Base-by-base conservation (phyloP, 2,329 filamentous ascomycete genomes). In the Fusarium veterinarium region DNA sequence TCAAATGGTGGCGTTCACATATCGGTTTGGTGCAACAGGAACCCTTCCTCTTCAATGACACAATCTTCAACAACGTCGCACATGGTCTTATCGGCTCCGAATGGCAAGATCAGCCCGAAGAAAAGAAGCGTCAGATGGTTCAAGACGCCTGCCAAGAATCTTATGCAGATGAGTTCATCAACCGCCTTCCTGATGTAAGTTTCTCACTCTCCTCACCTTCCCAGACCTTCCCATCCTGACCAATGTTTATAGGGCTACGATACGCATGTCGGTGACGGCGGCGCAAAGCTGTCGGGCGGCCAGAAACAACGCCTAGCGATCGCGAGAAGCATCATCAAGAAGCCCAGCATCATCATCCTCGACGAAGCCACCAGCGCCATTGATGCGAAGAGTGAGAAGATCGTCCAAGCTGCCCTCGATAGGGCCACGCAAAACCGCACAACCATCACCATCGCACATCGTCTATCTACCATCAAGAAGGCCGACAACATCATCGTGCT, bases 401-500 rank as follows among this genome's bases (percentile, higher is more conserved):
- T 82, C 2, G 87, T 90, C 23, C 85, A 87, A 72, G 75, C 75
- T 4, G 81, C 83, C 1, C 78, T 87, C 7, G 80, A 83, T 64
- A 71, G 76, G 59, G 73, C 84, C 57, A 70, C 81, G 59, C 62
- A 70, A 12, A 79, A 78, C 3, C 76, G 90, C n/a, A 93, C 91
- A 1, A 91, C 91, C 0, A 88, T 93, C 61, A 86, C 90, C 14
- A 91, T 93, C 61, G 91, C 91, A 0, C 89, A 91, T 79, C 83
- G 89, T 1, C 81, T 91, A 5, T 87, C 87, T 0, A 91, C 89
- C 0, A 87, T 91, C 61, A 87, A 86, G 72, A 85, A 88, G 58
- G 91, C 91, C 0, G 88, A 93, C 68, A 87, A 89, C 60, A 93
- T 93, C 52, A 82, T 93, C 7, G 91, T 93, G 5, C 82, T 93